Evolutionary conservation across 192 early-diverging fungal genomes (phyloP), one percentile per base, ranked within the genome.

Genomic region (Dissophora ornata): DNA sequence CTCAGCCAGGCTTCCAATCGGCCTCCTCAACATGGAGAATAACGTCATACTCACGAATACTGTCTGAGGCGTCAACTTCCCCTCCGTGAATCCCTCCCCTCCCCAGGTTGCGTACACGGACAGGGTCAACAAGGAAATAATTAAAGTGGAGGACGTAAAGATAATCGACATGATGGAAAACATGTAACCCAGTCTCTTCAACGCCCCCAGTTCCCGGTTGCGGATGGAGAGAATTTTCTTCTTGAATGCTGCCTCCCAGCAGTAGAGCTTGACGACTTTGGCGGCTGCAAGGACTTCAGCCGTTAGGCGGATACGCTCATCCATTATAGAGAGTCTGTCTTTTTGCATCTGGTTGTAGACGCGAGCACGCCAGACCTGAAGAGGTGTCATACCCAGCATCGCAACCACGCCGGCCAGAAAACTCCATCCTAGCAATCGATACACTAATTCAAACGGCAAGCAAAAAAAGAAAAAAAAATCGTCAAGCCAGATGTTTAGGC

Each of bases 21-120:
- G 90, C 16, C 79, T 71, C n/a, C 85, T 78, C 8, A 93, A 66
- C 62, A 81, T 83, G 18, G 87, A 80, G 63, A 91, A 91, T 18
- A 93, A 67, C 2, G 87, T 81, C 44, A 92, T 74, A 45, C 84
- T 83, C 2, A 89, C 87, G 59, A 92, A 93, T 0, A 90, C 92
- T 13, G 85, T 80, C 25, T 74, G 71, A 3, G 71, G 56, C 25
- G 71, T 74, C 9, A 74, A 48, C 28, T 64, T 59, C 1, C 71
- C 71, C 1, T 19, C 18, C 4, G 71, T 36, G 32, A 58, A 58
- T 10, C 58, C 71, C 13, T 61, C 58, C 29, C 71, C 71, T 8
- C 71, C 71, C 71, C 71, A 74, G 10, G 36, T 44, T 22, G 71
- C 62, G n/a, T 65, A 74, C 9, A 60, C 62, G 0, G 62, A 57